Evolutionary conservation across 2,329 filamentous ascomycete genomes (phyloP).

Genomic region (Apiospora koreana): DNA sequence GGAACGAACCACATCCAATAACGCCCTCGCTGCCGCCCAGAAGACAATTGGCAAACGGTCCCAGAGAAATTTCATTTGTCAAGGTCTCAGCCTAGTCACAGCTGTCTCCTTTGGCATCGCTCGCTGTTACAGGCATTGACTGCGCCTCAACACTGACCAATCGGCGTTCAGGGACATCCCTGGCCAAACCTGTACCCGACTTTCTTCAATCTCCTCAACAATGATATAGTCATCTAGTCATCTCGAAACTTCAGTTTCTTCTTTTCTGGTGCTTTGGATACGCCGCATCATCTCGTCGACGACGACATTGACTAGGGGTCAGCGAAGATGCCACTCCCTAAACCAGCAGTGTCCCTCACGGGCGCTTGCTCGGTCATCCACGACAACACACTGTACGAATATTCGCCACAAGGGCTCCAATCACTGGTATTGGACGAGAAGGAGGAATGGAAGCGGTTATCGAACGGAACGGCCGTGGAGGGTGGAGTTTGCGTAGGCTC

Average conservation of each 20-base stretch:
- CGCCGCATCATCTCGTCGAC: slow-evolving; percentile 10
- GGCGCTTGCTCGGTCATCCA: slow-evolving; percentile 81
- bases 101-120: slow-evolving; percentile 4
- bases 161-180: not conserved
- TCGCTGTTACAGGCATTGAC: slow-evolving; percentile 11
- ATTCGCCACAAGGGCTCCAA: slow-evolving; percentile 74
- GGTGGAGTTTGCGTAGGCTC: slow-evolving; percentile 78
- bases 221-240: slow-evolving; percentile 8
- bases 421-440: slow-evolving; percentile 69
- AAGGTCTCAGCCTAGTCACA: slow-evolving; percentile 6
- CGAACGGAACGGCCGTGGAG: slow-evolving; percentile 68
- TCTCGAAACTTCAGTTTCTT: not conserved
- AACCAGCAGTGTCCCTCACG: slow-evolving; percentile 69
- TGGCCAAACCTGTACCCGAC: not conserved
- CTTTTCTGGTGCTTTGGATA: not conserved
- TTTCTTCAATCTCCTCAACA: not conserved
- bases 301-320: slow-evolving; percentile 13
- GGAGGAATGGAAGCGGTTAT: slow-evolving; percentile 69
- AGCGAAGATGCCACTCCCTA: slow-evolving; percentile 67
- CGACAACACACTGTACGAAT: slow-evolving; percentile 82
- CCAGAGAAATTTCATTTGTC: slow-evolving; percentile 7
- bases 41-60: not conserved
- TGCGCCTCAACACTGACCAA: slow-evolving; percentile 14
- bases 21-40: not conserved
- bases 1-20: not conserved